Conservation (phyloP, 2,329 filamentous ascomycete species). For the Penicillium sclerotigenum region DNA sequence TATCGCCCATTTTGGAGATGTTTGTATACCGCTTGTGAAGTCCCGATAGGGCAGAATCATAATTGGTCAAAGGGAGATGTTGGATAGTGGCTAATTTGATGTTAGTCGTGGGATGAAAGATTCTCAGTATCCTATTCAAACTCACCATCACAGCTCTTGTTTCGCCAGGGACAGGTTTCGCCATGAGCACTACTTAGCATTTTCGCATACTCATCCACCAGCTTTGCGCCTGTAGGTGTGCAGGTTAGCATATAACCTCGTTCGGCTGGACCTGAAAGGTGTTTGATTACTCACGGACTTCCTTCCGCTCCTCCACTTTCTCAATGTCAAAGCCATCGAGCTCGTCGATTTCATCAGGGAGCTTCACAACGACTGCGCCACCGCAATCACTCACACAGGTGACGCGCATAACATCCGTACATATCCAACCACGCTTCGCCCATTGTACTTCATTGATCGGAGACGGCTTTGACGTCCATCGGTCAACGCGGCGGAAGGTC, state of each 20-base stretch:
- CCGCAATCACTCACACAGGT: constrained; percentile 77
- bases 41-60: constrained; percentile 55
- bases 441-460: constrained; percentile 85
- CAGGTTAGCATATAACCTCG: not conserved
- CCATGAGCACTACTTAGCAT: constrained; percentile 73
- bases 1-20: constrained; percentile 39
- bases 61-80: constrained; percentile 62
- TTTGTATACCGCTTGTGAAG: constrained; percentile 64
- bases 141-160: constrained; percentile 78
- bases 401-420: constrained; percentile 77
- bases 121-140: not conserved
- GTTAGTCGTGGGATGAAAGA: constrained; percentile 21
- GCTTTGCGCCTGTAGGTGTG: constrained; percentile 51
- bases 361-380: constrained; percentile 76
- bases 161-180: constrained; percentile 81
- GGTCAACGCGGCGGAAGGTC: constrained; percentile 85
- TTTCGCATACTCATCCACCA: constrained; percentile 72
- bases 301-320: constrained; percentile 42
- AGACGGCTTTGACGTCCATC: constrained; percentile 91
- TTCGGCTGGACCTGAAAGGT: too few relatives aligned
- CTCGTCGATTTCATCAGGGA: constrained; percentile 63
- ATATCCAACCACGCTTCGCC: constrained; percentile 91
- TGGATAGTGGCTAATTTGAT: constrained; percentile 57
- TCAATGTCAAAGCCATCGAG: constrained; percentile 46
- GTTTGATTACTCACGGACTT: constrained; percentile 39